A percentile compares a stretch with the other conserved stretches of the same genome.
phyloP scores from a whole-genome alignment of 1,284 basidiomycete genomes.

The Sphagnurus paluster region DNA sequence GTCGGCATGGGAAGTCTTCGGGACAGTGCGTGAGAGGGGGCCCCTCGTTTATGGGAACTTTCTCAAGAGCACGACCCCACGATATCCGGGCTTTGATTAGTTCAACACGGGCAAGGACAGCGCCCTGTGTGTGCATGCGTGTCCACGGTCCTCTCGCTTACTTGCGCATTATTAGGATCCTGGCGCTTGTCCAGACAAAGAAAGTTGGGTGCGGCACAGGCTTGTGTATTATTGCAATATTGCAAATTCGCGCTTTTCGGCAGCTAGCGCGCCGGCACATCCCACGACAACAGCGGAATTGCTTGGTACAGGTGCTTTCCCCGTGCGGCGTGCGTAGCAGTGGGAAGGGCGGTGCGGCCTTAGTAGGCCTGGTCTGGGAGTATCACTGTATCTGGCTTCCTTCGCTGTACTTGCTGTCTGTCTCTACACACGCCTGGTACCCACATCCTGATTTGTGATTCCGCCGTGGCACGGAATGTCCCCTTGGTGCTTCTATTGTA shows the following conservation, averaged over 20 bases:
- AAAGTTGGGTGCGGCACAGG: neutral
- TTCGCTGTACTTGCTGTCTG: neutral
- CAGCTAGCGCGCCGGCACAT: too few species aligned
- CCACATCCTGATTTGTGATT: neutral
- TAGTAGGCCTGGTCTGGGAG: neutral
- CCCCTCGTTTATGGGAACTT: constrained; percentile 13
- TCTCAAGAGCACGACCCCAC: constrained; percentile 16
- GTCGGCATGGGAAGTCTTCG: constrained; percentile 18
- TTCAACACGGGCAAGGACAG: constrained; percentile 11
- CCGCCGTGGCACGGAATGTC: neutral
- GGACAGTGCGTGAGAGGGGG: constrained; percentile 15
- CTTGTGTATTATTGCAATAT: neutral
- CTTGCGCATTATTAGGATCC: constrained; percentile 2
- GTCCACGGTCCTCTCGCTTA: constrained; percentile 13
- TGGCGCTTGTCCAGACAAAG: neutral
- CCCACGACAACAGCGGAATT: constrained; percentile 1
- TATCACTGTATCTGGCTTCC: neutral
- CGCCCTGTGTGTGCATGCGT: neutral
- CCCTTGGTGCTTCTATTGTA: neutral
- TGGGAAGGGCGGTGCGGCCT: neutral
- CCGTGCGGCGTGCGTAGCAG: neutral
- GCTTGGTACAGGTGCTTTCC: neutral
- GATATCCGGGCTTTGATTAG: constrained; percentile 16
- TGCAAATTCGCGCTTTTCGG: neutral
- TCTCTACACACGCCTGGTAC: too few species aligned